Conservation (phyloP, 2,329 filamentous ascomycete species). For the Hypoxylon sp. region DNA sequence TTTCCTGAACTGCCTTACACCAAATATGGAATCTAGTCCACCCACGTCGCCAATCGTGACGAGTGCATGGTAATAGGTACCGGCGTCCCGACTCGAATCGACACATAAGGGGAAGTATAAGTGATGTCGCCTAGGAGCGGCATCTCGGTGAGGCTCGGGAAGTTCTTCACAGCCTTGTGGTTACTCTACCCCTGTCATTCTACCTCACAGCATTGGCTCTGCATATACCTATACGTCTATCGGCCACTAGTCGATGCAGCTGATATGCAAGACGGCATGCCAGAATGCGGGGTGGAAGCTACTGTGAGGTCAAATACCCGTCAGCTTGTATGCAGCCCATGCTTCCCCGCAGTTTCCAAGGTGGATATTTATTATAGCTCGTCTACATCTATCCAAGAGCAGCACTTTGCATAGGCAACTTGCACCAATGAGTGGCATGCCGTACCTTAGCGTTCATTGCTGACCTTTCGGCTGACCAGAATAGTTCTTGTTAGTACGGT, state of each 20-base stretch:
- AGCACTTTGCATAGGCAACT: conserved; percentile 26
- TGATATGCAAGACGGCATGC: conserved; percentile 29
- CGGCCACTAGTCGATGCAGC: conserved; percentile 34
- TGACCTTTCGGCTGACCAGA: conserved; percentile 10
- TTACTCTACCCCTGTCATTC: conserved; percentile 28
- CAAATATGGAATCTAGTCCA: conserved; percentile 7
- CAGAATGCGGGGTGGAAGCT: conserved; percentile 44
- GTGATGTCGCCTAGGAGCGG: conserved; percentile 24
- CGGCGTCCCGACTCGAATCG: background rate
- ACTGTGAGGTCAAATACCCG: conserved; percentile 34
- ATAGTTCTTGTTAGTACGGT: conserved; percentile 8
- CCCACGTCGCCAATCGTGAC: conserved; percentile 18
- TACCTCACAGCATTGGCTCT: conserved; percentile 18
- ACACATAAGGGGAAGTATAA: background rate
- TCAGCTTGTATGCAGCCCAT: conserved; percentile 27
- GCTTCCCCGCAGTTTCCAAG: conserved; percentile 39
- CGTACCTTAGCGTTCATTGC: conserved; percentile 27
- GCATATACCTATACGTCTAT: conserved; percentile 19
- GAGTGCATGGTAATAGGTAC: conserved; percentile 8
- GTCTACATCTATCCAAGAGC: conserved; percentile 24
- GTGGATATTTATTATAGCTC: conserved; percentile 29
- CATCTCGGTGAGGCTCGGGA: conserved; percentile 45
- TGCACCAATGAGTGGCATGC: conserved; percentile 29
- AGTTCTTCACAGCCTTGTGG: conserved; percentile 39
- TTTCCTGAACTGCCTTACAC: conserved; percentile 6